phyloP scores from a whole-genome alignment of 345 rosid genomes.

The Nasturtium officinale region DNA sequence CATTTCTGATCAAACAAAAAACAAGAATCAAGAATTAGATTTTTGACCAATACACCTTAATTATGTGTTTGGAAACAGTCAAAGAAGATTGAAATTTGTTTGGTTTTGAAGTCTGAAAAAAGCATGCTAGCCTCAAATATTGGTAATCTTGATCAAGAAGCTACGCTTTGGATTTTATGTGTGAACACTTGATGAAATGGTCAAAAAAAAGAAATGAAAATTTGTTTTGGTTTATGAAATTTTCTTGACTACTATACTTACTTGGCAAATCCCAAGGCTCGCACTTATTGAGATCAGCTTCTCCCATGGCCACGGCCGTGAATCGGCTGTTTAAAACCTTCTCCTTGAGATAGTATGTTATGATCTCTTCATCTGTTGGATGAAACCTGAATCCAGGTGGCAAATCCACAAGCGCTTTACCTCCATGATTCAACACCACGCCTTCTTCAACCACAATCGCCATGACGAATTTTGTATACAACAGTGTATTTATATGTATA shows the following conservation, averaged over 20 bases:
- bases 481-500: neutral
- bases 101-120: neutral
- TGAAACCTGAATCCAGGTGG: constrained; percentile 97
- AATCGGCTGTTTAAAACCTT: constrained; percentile 68
- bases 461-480: constrained; percentile 41
- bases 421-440: constrained; percentile 48
- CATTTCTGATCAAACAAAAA: constrained; percentile 48
- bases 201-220: constrained; percentile 21
- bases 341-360: constrained; percentile 64
- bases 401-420: constrained; percentile 64
- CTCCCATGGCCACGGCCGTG: constrained; percentile 73
- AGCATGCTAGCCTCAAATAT: constrained; percentile 13
- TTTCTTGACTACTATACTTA: constrained; percentile 35
- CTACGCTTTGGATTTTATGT: constrained; percentile 17
- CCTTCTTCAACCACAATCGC: constrained; percentile 55
- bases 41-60: constrained; percentile 21
- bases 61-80: constrained; percentile 26
- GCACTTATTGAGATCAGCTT: constrained; percentile 90
- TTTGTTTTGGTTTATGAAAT: constrained; percentile 3
- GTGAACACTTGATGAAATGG: constrained; percentile 27
- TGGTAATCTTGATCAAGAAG: constrained; percentile 35
- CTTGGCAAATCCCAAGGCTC: constrained; percentile 98
- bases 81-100: constrained; percentile 14
- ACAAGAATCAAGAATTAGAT: constrained; percentile 18
- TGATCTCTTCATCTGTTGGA: constrained; percentile 93